phyloP scores from a whole-genome alignment of 441 rosid genomes.

The Populus hybrid region DNA sequence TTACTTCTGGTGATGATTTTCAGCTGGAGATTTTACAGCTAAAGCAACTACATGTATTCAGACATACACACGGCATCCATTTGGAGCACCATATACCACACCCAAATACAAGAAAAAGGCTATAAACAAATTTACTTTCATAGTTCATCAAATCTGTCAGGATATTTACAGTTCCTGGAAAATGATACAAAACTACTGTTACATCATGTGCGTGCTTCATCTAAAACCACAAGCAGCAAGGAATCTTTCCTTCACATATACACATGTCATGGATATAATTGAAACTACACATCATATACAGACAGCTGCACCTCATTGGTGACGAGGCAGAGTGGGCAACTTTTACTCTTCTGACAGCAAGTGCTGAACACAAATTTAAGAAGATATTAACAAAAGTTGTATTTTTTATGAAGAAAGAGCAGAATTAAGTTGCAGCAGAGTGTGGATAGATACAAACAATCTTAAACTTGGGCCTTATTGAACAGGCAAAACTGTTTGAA shows the following conservation, averaged over 20 bases:
- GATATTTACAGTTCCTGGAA: constrained; percentile 20
- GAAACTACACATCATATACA: constrained; percentile 73
- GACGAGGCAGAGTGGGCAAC: constrained; percentile 82
- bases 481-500: constrained; percentile 11
- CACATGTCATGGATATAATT: constrained; percentile 3
- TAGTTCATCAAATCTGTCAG: neutral
- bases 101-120: neutral
- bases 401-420: neutral
- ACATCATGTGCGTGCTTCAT: constrained; percentile 25
- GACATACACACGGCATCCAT: neutral
- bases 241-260: constrained; percentile 14
- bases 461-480: neutral
- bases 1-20: neutral
- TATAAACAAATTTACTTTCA: neutral
- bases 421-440: constrained; percentile 1
- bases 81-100: neutral
- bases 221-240: constrained; percentile 38
- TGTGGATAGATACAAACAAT: neutral
- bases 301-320: constrained; percentile 66
- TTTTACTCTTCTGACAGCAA: constrained; percentile 84
- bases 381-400: constrained; percentile 4
- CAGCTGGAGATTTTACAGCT: neutral
- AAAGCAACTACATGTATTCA: neutral
- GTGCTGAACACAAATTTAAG: constrained; percentile 39
- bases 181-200: neutral